phyloP scores from a whole-genome alignment of 257 asterid genomes.

The Cordia subcordata region DNA sequence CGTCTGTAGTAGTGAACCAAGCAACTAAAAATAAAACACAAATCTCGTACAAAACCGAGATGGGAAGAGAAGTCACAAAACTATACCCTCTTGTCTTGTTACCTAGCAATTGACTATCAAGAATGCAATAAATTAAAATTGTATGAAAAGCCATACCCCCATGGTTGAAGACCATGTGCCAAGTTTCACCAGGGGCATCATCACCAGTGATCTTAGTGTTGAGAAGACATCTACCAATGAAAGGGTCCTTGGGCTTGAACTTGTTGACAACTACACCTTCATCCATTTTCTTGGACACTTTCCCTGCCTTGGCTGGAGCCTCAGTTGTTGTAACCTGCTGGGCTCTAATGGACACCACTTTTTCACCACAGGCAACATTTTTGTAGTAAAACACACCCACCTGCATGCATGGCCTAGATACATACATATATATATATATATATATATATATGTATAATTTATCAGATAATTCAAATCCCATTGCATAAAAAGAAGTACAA shows the following conservation, averaged over 20 bases:
- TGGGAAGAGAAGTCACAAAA: no score
- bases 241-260: conserved; percentile 88
- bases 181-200: conserved; percentile 96
- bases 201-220: conserved; percentile 99
- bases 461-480: background rate
- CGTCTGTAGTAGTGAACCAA: no score
- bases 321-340: conserved; percentile 66
- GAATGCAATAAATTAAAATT: no score
- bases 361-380: conserved; percentile 46
- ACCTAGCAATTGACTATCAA: no score
- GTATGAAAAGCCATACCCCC: conserved; percentile 47
- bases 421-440: no score
- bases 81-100: no score
- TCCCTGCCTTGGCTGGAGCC: conserved; percentile 84
- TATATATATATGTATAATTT: no score
- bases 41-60: no score
- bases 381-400: conserved; percentile 53
- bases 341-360: conserved; percentile 61
- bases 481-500: background rate
- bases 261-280: conserved; percentile 87
- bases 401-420: conserved; percentile 32
- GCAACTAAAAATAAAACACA: no score
- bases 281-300: conserved; percentile 73
- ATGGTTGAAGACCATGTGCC: conserved; percentile 96
- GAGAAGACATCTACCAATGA: conserved; percentile 73